Percentiles rank a stretch among this genome's conserved stretches.
phyloP scores from a whole-genome alignment of 2,329 filamentous ascomycete genomes.

The Alternaria brassicae region DNA sequence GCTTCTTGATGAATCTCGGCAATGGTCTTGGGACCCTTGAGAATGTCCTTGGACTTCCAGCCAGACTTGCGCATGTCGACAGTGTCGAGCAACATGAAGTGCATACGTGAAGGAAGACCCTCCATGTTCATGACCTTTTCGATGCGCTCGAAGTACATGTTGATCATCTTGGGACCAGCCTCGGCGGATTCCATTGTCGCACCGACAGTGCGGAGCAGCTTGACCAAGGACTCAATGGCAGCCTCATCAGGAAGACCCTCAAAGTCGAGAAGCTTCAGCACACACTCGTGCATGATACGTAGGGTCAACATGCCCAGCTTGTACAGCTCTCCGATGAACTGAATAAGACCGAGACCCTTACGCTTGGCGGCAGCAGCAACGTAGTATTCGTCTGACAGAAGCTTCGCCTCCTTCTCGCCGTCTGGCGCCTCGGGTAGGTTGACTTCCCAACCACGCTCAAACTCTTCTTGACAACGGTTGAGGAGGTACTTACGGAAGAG shows the following conservation, averaged over 20 bases:
- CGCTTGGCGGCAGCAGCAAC: constrained; percentile 91
- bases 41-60: constrained; percentile 86
- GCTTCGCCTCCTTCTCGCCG: constrained; percentile 78
- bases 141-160: constrained; percentile 92
- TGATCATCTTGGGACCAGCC: constrained; percentile 85
- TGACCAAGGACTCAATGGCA: constrained; percentile 93
- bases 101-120: constrained; percentile 79
- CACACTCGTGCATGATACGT: constrained; percentile 99
- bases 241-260: constrained; percentile 92
- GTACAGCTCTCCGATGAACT: constrained; percentile 99
- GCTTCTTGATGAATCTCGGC: constrained; percentile 89
- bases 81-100: constrained; percentile 97
- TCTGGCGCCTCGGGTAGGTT: constrained; percentile 82
- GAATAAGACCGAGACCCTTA: constrained; percentile 94
- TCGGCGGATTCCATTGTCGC: constrained; percentile 79
- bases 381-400: constrained; percentile 98
- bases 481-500: constrained; percentile 98
- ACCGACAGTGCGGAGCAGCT: constrained; percentile 91
- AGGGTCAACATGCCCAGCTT: constrained; percentile 98
- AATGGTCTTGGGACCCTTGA: constrained; percentile 97
- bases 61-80: constrained; percentile 78
- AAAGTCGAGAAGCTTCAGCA: constrained; percentile 95
- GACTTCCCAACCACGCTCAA: constrained; percentile 95
- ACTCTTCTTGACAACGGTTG: constrained; percentile 98
- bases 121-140: constrained; percentile 79